These are phyloP conservation scores for Jacaranda copaia DNA, from an alignment of 257 asterid species.

Conservation along the genomic window DNA sequence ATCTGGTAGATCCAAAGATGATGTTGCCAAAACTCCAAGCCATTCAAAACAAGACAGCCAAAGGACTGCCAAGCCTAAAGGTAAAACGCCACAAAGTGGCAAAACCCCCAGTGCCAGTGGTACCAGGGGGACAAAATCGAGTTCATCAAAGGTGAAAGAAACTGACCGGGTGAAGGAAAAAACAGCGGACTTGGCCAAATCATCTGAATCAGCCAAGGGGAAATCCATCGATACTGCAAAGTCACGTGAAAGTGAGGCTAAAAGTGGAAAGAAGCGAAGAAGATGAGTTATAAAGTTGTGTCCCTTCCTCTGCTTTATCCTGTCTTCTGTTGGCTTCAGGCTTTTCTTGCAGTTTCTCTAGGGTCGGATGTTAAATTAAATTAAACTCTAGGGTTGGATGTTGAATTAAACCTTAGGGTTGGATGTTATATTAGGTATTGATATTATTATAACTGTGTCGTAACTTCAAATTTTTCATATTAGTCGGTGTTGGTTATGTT, in stretches of 20 bases:
- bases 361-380: constrained; percentile 33
- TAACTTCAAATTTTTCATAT: constrained; percentile 15
- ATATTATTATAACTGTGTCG: constrained; percentile 7
- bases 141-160: constrained; percentile 66
- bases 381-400: constrained; percentile 34
- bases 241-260: constrained; percentile 59
- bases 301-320: constrained; percentile 22
- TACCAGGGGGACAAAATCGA: constrained; percentile 47
- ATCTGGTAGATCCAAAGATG: constrained; percentile 62
- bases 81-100: constrained; percentile 54
- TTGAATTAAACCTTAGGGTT: constrained; percentile 16
- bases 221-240: constrained; percentile 49
- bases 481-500: constrained; percentile 36
- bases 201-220: constrained; percentile 50
- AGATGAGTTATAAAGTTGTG: constrained; percentile 38
- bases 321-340: constrained; percentile 29
- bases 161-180: constrained; percentile 54
- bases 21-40: constrained; percentile 51
- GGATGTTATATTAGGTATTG: constrained; percentile 39
- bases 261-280: constrained; percentile 66
- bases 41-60: constrained; percentile 57
- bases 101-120: constrained; percentile 47
- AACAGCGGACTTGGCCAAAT: constrained; percentile 43
- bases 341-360: constrained; percentile 29
- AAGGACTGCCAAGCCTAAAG: constrained; percentile 57